Conservation (phyloP, 345 rosid genomes). For the Salix suchowensis region DNA sequence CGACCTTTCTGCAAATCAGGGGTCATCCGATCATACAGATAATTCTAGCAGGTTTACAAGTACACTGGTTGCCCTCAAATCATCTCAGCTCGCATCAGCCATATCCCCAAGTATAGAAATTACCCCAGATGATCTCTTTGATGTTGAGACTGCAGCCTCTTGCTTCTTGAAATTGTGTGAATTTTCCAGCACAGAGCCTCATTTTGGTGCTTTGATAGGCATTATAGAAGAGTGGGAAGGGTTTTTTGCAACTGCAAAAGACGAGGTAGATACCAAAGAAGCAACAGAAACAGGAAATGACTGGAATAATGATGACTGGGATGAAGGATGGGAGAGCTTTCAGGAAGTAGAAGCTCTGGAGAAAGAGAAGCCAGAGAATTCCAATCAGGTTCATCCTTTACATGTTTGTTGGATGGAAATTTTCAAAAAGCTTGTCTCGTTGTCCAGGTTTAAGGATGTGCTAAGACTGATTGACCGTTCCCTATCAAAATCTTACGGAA, state of each 20-base stretch:
- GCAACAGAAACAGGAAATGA: conserved; percentile 42
- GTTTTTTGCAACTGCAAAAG: conserved; percentile 44
- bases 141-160: conserved; percentile 50
- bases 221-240: conserved; percentile 92
- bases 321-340: conserved; percentile 97
- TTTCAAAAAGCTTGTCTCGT: conserved; percentile 38
- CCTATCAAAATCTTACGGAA: conserved; percentile 43
- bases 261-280: conserved; percentile 38
- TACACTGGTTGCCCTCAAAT: conserved; percentile 84
- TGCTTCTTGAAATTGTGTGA: conserved; percentile 68
- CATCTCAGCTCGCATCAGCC: conserved; percentile 65
- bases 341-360: conserved; percentile 60
- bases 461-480: conserved; percentile 59
- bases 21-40: conserved; percentile 45
- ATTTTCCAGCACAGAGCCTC: conserved; percentile 41
- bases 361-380: conserved; percentile 36
- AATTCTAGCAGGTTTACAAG: conserved; percentile 61
- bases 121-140: conserved; percentile 58
- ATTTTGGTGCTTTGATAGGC: conserved; percentile 55
- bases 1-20: conserved; percentile 29
- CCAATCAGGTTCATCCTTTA: conserved; percentile 53
- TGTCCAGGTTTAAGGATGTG: conserved; percentile 36
- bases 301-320: conserved; percentile 85
- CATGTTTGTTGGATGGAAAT: conserved; percentile 74
- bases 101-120: conserved; percentile 62